Evolutionary conservation across 1,284 basidiomycete genomes (phyloP), one percentile per base, ranked within the genome.

Genomic region (Ustilago trichophora): DNA sequence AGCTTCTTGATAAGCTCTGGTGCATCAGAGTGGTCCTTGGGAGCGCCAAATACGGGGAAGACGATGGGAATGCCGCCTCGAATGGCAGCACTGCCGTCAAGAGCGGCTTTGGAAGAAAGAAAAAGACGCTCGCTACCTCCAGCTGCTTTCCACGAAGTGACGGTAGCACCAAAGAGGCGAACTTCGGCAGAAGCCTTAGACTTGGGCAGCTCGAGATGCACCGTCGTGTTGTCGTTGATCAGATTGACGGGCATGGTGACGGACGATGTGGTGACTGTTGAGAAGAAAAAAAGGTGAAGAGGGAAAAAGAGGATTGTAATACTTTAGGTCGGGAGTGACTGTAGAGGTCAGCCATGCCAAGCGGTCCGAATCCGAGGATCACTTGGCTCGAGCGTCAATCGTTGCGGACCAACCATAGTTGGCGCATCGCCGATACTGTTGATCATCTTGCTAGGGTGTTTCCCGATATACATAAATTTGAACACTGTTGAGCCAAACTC

Each of bases 31-130:
- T 74, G 75, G 22, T 76, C 67, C 9, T 45, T 53, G 9, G 72
- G 60, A 6, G 59, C 21, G 7, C 75, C 75, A 38, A 78, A 78
- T 27, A 78, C 65, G 12, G 76, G 76, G 34, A 78, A 78, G 5
- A 78, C 67, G 41, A 78, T 34, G 4, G 76, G 76, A 29, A 78
- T 73, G 26, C 76, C 76, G 10, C 76, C 76, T 19, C 76, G 66
- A 35, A 73, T 68, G 8, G 72, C 63, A 13, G 66, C 56, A 15
- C 52, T 56, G 18, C 72, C 70, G 34, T 76, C 75, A 9, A 76
- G 64, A 0, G 58, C 62, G 24, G 72, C 58, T 52, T 72, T 72
- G 24, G 42, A 37, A 12, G 62, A 67, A 26, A 76, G 75, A 37
- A 76, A 76, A 34, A 76, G 64, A 3, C 60, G 60, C 48, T 76